These are phyloP conservation scores for Aspergillus fijiensis DNA, from an alignment of 2,329 filamentous ascomycete genomes.

Conservation along the genomic window DNA sequence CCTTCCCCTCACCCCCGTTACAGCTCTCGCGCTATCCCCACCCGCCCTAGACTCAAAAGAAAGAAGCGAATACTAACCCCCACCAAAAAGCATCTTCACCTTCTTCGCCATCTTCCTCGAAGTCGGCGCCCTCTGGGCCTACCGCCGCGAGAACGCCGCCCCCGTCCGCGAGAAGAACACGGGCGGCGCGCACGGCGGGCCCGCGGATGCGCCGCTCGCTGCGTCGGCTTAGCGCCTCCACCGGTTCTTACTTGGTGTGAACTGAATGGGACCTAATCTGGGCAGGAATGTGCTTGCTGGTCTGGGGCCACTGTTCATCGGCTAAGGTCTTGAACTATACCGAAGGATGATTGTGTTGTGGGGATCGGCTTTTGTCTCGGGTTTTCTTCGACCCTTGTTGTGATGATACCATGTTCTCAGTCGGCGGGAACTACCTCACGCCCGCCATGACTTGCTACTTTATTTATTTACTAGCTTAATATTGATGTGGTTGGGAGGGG, in stretches of 20 bases:
- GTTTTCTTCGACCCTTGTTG: background rate
- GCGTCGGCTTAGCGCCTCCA: background rate
- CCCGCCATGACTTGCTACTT: no score
- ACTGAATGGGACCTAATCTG: no score
- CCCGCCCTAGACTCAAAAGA: no score
- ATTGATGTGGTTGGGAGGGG: no score
- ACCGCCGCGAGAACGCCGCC: conserved; percentile 24
- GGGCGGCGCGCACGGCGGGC: conserved; percentile 20
- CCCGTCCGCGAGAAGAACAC: conserved; percentile 26
- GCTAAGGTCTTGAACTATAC: no score
- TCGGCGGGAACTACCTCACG: background rate
- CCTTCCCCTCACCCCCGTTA: background rate
- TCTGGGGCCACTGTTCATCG: no score
- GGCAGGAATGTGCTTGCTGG: no score
- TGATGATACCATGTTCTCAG: background rate
- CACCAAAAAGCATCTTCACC: conserved; percentile 40
- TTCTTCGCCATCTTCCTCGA: conserved; percentile 42
- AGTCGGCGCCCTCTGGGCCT: conserved; percentile 35
- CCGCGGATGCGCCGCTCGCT: conserved; percentile 15
- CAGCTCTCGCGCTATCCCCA: no score
- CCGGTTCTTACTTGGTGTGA: no score
- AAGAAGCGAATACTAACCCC: background rate
- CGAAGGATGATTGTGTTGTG: background rate
- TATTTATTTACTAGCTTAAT: no score
- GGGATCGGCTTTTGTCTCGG: background rate